These are phyloP conservation scores for Herpetospermum pedunculosum DNA, from an alignment of 306 rosid genomes.

Conservation along the genomic window DNA sequence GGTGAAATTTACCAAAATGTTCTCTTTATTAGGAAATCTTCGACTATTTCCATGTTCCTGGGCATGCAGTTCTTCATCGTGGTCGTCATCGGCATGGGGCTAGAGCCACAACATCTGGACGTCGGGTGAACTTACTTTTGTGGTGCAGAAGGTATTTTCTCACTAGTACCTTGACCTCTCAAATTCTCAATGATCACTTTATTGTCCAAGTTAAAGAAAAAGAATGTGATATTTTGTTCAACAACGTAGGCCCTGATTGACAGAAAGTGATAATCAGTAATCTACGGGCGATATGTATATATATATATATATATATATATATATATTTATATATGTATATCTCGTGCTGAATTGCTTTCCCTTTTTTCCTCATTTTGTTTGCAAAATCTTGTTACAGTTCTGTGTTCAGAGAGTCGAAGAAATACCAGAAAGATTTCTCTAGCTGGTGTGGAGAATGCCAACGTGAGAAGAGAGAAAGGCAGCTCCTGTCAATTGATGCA, in stretches of 20 bases:
- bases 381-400: slow-evolving; percentile 40
- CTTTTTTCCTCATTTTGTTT: background rate
- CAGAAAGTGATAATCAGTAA: background rate
- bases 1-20: background rate
- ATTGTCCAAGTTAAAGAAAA: background rate
- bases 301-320: background rate
- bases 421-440: slow-evolving; percentile 52
- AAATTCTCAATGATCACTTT: background rate
- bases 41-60: slow-evolving; percentile 65
- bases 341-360: background rate
- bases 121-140: slow-evolving; percentile 58
- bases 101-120: slow-evolving; percentile 73
- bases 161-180: background rate
- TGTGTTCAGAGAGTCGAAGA: slow-evolving; percentile 66
- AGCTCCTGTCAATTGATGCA: slow-evolving; percentile 35
- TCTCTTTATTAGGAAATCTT: slow-evolving; percentile 49
- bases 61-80: slow-evolving; percentile 73
- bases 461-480: slow-evolving; percentile 63
- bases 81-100: slow-evolving; percentile 97
- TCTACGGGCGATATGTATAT: background rate
- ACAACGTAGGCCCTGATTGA: background rate
- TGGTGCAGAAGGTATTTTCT: slow-evolving; percentile 88
- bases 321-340: background rate
- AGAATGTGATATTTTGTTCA: background rate
- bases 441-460: slow-evolving; percentile 90